Evolutionary conservation across 345 rosid species (phyloP).

Genomic region (Citrus trifoliata): DNA sequence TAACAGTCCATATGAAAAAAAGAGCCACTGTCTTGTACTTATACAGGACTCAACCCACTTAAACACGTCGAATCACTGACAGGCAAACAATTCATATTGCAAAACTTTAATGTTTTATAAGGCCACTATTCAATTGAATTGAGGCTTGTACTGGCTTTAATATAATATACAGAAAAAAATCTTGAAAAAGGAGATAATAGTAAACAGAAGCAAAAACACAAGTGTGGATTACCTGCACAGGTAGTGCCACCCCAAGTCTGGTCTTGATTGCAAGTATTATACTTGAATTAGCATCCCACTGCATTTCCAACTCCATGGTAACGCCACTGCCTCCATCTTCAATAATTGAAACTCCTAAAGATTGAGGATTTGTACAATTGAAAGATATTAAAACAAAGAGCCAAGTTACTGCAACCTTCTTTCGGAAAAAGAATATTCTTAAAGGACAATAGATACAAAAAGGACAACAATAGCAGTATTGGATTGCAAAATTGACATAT

Average conservation of each 20-base stretch:
- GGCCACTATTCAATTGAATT: background rate
- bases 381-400: background rate
- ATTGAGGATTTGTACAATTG: background rate
- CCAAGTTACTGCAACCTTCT: background rate
- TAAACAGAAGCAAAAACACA: background rate
- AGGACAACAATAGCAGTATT: background rate
- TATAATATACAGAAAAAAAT: background rate
- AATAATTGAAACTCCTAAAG: constrained; percentile 68
- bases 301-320: constrained; percentile 96
- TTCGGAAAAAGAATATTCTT: background rate
- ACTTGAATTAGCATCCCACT: constrained; percentile 97
- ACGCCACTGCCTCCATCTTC: constrained; percentile 56
- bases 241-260: constrained; percentile 78
- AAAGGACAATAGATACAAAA: background rate
- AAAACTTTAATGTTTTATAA: background rate
- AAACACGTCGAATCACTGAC: background rate
- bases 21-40: background rate
- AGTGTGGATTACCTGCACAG: constrained; percentile 61
- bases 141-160: background rate
- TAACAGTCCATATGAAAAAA: background rate
- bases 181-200: background rate
- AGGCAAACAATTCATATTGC: background rate
- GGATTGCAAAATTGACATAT: background rate
- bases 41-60: background rate
- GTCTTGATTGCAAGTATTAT: constrained; percentile 81